Evolutionary conservation across 2,329 filamentous ascomycete species (phyloP).

Genomic region (Botrytis pseudocinerea): DNA sequence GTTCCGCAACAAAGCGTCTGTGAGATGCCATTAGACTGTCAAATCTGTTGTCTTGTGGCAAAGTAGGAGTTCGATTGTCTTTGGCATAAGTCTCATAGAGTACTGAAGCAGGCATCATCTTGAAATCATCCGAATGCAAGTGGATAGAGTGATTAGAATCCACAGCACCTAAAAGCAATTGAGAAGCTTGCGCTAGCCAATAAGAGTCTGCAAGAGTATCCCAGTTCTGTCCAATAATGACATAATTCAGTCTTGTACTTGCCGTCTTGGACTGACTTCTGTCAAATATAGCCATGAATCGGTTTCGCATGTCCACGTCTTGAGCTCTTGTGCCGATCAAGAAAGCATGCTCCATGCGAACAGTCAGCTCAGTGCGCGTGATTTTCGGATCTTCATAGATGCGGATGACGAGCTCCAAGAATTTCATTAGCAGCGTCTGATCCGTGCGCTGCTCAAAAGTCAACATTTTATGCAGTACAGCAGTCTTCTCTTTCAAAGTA

Average conservation of each 20-base stretch:
- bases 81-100: constrained; percentile 72
- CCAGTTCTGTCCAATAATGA: constrained; percentile 93
- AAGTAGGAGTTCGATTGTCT: constrained; percentile 62
- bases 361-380: constrained; percentile 89
- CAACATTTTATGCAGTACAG: constrained; percentile 98
- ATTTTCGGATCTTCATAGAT: constrained; percentile 99
- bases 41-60: constrained; percentile 79
- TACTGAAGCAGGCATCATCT: constrained; percentile 69
- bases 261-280: constrained; percentile 91
- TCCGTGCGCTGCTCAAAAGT: constrained; percentile 87
- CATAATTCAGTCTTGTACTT: constrained; percentile 83
- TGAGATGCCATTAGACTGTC: constrained; percentile 78
- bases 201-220: constrained; percentile 92
- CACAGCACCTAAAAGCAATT: constrained; percentile 86
- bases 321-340: constrained; percentile 90
- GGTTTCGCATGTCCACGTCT: constrained; percentile 94
- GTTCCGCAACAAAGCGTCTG: constrained; percentile 77
- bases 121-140: constrained; percentile 82
- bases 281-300: constrained; percentile 96
- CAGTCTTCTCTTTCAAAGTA: constrained; percentile 97
- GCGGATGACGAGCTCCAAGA: constrained; percentile 91
- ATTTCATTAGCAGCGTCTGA: constrained; percentile 83
- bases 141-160: constrained; percentile 80
- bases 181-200: constrained; percentile 94
- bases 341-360: constrained; percentile 97